A percentile compares a stretch with the other conserved stretches of the same genome.
phyloP scores from a whole-genome alignment of 2,329 filamentous ascomycete genomes.

The Cladosporium cucumerinum region DNA sequence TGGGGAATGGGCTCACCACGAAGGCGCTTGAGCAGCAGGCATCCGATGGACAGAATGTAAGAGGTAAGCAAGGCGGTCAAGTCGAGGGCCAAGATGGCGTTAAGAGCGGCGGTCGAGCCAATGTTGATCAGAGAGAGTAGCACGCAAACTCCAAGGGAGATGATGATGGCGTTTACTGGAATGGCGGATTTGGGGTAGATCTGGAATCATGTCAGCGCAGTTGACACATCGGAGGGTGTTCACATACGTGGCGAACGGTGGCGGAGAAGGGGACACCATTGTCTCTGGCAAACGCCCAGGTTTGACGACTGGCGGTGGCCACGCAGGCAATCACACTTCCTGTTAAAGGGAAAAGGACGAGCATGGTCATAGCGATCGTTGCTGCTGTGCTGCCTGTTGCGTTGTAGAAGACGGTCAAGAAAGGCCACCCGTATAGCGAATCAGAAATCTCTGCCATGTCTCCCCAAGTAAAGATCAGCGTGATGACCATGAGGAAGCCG shows the following conservation, averaged over 20 bases:
- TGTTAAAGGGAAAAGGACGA: conserved; percentile 34
- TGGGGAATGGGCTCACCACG: conserved; percentile 34
- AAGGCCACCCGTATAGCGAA: conserved; percentile 30
- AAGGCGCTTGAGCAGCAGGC: conserved; percentile 37
- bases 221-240: not conserved
- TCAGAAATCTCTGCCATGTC: conserved; percentile 21
- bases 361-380: conserved; percentile 33
- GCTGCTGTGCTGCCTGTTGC: conserved; percentile 33
- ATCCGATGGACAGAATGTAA: conserved; percentile 39
- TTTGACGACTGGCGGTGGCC: conserved; percentile 39
- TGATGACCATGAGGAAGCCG: conserved; percentile 28
- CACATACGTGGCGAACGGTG: conserved; percentile 22
- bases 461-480: conserved; percentile 36
- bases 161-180: conserved; percentile 26
- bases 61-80: conserved; percentile 40
- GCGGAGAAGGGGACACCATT: conserved; percentile 20
- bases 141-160: conserved; percentile 23
- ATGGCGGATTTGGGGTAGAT: conserved; percentile 20
- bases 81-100: conserved; percentile 41
- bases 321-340: conserved; percentile 35
- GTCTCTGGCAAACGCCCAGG: conserved; percentile 30
- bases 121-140: conserved; percentile 38
- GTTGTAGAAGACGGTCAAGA: conserved; percentile 37
- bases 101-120: conserved; percentile 40
- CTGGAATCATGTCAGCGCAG: not conserved